Base-by-base conservation (phyloP, 2,329 filamentous ascomycete genomes). In the Daldinia eschscholtzii region DNA sequence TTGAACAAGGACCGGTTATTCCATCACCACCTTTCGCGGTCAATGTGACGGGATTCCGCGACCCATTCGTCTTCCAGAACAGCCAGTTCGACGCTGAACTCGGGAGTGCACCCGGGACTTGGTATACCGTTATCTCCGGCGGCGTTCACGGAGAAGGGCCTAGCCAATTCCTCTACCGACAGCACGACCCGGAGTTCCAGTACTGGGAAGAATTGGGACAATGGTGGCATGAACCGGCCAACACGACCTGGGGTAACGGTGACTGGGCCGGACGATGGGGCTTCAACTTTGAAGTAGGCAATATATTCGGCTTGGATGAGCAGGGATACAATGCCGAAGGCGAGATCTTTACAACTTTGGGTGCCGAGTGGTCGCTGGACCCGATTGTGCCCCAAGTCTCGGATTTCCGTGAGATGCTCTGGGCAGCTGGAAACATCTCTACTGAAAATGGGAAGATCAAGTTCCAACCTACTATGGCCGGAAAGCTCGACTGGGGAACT, bases 261-360 rank as follows among this genome's bases (percentile, higher is more conserved):
- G 55, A 73, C 20, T 80, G 79, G 77, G 79, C 78, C 1, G 81
- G 81, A 1, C 74, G 76, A 0, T 82, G 76, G 70, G 80, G 80
- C 0, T 84, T 78, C 76, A 85, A 85, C 67, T 84, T 83, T 46
- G 83, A 85, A 70, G 81, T 83, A 10, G 76, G 68, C 20, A 84
- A 84, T 44, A 67, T 82, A 15, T 83, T 84, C 70, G 73, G 77
- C 13, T 71, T 85, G 2, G 78, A 82, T 15, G 74, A 78, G 20
- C 63, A 78, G 4, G 82, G 82, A 10, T 82, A 81, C 57, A 81
- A 79, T 57, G 65, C 76, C 4, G 73, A 79, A 2, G 82, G 81
- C 13, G 78, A 82, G 15, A 73, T 81, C 1, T 81, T 84, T 61
- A 72, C 76, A 4, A 83, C 81, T 0, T 50, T 83, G 6, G 82